A percentile compares a stretch with the other conserved stretches of the same genome.
phyloP scores from a whole-genome alignment of 2,329 filamentous ascomycete genomes.

The Neonectria hederae region DNA sequence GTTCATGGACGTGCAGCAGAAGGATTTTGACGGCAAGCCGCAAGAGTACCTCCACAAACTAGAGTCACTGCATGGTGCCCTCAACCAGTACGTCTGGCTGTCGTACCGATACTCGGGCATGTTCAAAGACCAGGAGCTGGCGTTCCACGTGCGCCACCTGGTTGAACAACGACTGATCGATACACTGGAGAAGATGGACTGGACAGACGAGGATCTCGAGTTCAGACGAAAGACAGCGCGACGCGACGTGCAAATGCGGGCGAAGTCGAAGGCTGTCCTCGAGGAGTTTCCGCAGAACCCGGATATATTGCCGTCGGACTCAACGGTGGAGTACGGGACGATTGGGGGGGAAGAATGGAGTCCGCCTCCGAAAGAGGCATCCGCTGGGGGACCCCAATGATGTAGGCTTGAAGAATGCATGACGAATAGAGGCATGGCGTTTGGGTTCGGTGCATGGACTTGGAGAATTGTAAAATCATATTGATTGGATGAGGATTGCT shows the following conservation, averaged over 20 bases:
- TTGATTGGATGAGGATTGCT: neutral
- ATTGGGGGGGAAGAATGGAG: neutral
- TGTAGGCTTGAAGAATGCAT: neutral
- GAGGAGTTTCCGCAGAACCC: slow-evolving; percentile 3
- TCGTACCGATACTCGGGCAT: slow-evolving; percentile 87
- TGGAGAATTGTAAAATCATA: slow-evolving; percentile 1
- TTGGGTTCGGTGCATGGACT: neutral
- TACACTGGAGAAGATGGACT: slow-evolving; percentile 60
- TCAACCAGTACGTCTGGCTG: slow-evolving; percentile 92
- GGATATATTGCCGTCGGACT: neutral
- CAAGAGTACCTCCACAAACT: slow-evolving; percentile 72
- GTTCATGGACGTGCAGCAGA: slow-evolving; percentile 71
- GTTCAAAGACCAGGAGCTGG: slow-evolving; percentile 78
- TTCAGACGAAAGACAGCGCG: slow-evolving; percentile 38
- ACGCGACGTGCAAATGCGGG: slow-evolving; percentile 28
- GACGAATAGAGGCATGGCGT: neutral
- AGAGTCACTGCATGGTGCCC: slow-evolving; percentile 80
- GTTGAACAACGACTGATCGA: slow-evolving; percentile 77
- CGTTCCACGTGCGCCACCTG: slow-evolving; percentile 79
- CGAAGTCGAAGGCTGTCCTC: slow-evolving; percentile 21
- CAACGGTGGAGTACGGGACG: neutral
- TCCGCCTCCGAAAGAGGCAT: neutral
- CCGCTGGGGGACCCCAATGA: neutral
- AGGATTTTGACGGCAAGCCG: slow-evolving; percentile 47
- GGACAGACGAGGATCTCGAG: slow-evolving; percentile 49